Conservation (phyloP, 768 basidiomycete genomes). For the Lyophyllum decastes region DNA sequence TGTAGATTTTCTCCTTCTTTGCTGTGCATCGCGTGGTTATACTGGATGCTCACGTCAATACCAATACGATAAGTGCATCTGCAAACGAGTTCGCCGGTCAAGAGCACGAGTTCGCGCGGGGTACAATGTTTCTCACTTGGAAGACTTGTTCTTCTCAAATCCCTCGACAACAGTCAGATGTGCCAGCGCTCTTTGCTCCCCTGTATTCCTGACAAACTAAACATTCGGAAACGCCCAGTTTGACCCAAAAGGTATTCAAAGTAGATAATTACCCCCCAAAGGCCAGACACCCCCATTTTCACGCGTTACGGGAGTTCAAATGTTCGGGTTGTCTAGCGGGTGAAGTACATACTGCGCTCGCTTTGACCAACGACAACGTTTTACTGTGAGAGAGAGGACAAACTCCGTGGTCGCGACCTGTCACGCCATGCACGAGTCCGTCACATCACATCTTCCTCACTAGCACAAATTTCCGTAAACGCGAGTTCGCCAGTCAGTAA, state of each 20-base stretch:
- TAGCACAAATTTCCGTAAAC: not conserved
- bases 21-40: constrained; percentile 58
- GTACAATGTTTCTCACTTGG: constrained; percentile 37
- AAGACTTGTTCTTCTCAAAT: constrained; percentile 46
- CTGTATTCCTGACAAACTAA: constrained; percentile 16
- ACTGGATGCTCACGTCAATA: constrained; percentile 73
- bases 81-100: not conserved
- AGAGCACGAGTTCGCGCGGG: constrained; percentile 39
- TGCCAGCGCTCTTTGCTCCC: constrained; percentile 22
- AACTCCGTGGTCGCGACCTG: constrained; percentile 5
- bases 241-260: not conserved
- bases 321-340: not conserved
- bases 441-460: not conserved
- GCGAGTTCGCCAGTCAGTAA: constrained; percentile 5
- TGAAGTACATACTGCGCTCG: no score
- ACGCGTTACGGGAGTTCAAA: not conserved
- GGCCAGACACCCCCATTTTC: constrained; percentile 29
- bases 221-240: not conserved
- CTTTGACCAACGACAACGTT: not conserved
- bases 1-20: constrained; percentile 74
- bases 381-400: not conserved
- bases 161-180: constrained; percentile 25
- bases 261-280: constrained; percentile 25
- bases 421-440: not conserved
- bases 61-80: constrained; percentile 62